Conservation (phyloP, 805 yeast genomes). For the Cyberlindnera japonica region DNA sequence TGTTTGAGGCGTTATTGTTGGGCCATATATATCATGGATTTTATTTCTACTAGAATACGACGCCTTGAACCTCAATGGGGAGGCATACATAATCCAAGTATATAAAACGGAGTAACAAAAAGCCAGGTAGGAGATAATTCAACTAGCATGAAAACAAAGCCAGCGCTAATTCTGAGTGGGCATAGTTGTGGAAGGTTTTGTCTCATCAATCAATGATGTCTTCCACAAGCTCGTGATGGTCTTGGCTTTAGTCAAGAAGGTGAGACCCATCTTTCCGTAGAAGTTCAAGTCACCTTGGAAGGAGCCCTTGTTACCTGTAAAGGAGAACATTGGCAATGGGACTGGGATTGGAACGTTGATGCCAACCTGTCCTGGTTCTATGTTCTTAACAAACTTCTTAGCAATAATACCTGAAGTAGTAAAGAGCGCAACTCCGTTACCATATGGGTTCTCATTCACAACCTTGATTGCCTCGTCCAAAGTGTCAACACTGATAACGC, state of each 20-base stretch:
- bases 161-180: constrained; percentile 52
- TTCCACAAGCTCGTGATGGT: constrained; percentile 72
- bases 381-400: constrained; percentile 62
- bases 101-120: no score
- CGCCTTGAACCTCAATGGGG: no score
- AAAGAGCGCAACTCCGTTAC: constrained; percentile 70
- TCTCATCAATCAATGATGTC: constrained; percentile 45
- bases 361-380: constrained; percentile 76
- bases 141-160: no score
- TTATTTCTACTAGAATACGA: no score
- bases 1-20: no score
- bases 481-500: constrained; percentile 58
- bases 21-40: no score
- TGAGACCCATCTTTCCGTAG: constrained; percentile 72
- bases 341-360: constrained; percentile 78
- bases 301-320: constrained; percentile 72
- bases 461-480: constrained; percentile 68
- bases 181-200: constrained; percentile 60
- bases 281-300: constrained; percentile 78
- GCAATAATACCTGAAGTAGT: constrained; percentile 69
- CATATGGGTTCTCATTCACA: constrained; percentile 59
- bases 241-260: constrained; percentile 70
- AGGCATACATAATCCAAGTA: no score
- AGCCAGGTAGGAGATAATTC: no score
- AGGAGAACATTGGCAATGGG: constrained; percentile 77